Evolutionary conservation across 306 rosid species (phyloP).

Genomic region (Boehmeria nivea): DNA sequence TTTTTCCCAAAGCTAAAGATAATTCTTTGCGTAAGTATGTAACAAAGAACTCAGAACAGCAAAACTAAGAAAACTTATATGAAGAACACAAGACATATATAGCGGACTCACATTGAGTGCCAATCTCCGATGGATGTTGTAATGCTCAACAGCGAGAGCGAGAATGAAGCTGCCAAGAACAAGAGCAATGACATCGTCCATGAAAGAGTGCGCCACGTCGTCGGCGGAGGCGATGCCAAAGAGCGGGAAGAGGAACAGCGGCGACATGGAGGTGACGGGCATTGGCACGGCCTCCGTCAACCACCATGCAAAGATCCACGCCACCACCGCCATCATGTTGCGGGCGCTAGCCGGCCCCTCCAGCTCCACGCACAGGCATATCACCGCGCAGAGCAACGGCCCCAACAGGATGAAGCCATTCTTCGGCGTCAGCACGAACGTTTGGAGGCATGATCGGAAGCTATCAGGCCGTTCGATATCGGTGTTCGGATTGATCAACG

Average conservation of each 20-base stretch:
- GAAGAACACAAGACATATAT: too few relatives aligned
- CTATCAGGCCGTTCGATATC: constrained; percentile 18
- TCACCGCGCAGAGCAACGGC: constrained; percentile 42
- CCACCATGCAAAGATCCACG: constrained; percentile 87
- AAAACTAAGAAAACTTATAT: too few relatives aligned
- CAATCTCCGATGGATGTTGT: constrained; percentile 68
- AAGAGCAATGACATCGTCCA: constrained; percentile 72
- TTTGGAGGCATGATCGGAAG: constrained; percentile 7
- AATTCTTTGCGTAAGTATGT: too few relatives aligned
- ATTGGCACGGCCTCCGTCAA: constrained; percentile 77
- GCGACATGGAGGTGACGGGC: constrained; percentile 81
- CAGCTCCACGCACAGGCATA: constrained; percentile 45
- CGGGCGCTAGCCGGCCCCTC: constrained; percentile 37
- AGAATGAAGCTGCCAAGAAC: constrained; percentile 79
- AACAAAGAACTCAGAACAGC: too few relatives aligned
- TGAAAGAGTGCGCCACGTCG: constrained; percentile 63
- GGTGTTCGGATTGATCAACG: constrained; percentile 24
- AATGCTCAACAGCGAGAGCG: constrained; percentile 87
- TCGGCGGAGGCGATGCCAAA: constrained; percentile 67
- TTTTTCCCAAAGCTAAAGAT: too few relatives aligned
- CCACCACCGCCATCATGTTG: constrained; percentile 70
- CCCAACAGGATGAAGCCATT: constrained; percentile 45
- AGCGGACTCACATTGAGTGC: constrained; percentile 64
- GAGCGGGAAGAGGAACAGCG: constrained; percentile 64
- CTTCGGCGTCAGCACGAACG: constrained; percentile 30